A percentile compares a stretch with the other conserved stretches of the same genome.
Evolutionary conservation across 129 eudicot genomes (phyloP).

Genomic region (Logfia minima): DNA sequence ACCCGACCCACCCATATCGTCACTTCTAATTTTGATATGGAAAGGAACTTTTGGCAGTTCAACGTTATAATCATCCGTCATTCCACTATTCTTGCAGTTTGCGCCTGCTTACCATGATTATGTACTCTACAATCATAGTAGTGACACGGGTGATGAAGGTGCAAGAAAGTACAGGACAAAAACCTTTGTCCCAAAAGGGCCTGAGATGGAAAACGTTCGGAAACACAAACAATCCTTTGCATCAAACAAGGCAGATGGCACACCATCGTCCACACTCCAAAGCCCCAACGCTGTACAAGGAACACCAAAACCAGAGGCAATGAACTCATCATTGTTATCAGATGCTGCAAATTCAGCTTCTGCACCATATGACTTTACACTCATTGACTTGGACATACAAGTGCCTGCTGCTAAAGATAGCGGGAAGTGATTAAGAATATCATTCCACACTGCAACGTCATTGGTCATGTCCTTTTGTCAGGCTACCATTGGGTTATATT

Average conservation of each 20-base stretch:
- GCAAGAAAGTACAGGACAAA: constrained; percentile 76
- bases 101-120: constrained; percentile 99
- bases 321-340: constrained; percentile 66
- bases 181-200: constrained; percentile 93
- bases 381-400: constrained; percentile 74
- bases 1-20: not conserved
- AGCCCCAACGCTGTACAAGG: constrained; percentile 30
- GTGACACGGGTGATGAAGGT: constrained; percentile 68
- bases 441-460: not conserved
- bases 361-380: constrained; percentile 63
- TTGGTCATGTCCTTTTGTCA: not conserved
- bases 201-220: constrained; percentile 90
- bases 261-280: constrained; percentile 41
- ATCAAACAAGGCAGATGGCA: constrained; percentile 30
- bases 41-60: not conserved
- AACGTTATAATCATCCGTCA: not conserved
- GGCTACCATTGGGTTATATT: constrained; percentile 1
- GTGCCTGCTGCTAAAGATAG: constrained; percentile 52
- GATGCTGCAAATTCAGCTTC: constrained; percentile 41
- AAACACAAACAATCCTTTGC: constrained; percentile 60
- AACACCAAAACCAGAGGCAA: constrained; percentile 56
- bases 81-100: constrained; percentile 53
- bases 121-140: constrained; percentile 82
- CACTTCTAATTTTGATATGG: not conserved
- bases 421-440: constrained; percentile 41